phyloP scores from a whole-genome alignment of 2,329 filamentous ascomycete species.

The Pyricularia grisea region DNA sequence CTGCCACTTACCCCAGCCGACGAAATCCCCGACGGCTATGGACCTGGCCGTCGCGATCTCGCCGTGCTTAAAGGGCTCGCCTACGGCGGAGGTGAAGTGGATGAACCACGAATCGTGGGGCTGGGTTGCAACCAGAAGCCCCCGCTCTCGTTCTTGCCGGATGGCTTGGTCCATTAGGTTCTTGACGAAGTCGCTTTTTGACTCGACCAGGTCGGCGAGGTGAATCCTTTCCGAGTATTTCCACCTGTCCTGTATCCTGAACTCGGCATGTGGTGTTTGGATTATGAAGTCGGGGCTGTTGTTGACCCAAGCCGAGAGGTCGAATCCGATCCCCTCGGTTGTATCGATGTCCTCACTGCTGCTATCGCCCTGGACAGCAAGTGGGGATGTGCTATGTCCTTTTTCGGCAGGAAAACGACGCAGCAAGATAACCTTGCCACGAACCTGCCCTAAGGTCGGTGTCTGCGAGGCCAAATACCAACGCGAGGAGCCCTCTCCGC shows the following conservation, averaged over 20 bases:
- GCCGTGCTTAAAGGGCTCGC: constrained; percentile 23
- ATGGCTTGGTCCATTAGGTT: constrained; percentile 25
- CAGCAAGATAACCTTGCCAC: constrained; percentile 59
- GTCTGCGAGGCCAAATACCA: constrained; percentile 55
- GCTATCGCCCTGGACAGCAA: background rate
- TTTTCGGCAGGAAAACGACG: constrained; percentile 41
- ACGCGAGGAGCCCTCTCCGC: constrained; percentile 19
- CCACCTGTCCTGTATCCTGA: constrained; percentile 39
- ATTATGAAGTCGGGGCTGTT: constrained; percentile 52
- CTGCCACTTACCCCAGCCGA: constrained; percentile 24
- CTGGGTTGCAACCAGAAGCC: constrained; percentile 8
- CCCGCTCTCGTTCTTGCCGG: constrained; percentile 10
- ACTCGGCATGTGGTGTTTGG: constrained; percentile 22
- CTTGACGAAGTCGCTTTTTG: constrained; percentile 27
- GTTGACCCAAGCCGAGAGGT: constrained; percentile 46
- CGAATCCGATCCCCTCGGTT: constrained; percentile 21
- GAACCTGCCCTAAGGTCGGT: constrained; percentile 50
- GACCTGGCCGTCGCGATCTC: constrained; percentile 29
- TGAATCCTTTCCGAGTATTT: constrained; percentile 25
- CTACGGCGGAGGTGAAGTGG: constrained; percentile 34
- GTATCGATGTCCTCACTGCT: background rate
- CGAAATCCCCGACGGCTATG: constrained; percentile 32
- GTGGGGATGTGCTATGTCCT: constrained; percentile 2
- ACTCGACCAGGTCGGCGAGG: constrained; percentile 26
- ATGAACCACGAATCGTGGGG: constrained; percentile 22